These are phyloP conservation scores for Grosmannia clavigera DNA, from an alignment of 2,329 filamentous ascomycete genomes.

Conservation along the genomic window DNA sequence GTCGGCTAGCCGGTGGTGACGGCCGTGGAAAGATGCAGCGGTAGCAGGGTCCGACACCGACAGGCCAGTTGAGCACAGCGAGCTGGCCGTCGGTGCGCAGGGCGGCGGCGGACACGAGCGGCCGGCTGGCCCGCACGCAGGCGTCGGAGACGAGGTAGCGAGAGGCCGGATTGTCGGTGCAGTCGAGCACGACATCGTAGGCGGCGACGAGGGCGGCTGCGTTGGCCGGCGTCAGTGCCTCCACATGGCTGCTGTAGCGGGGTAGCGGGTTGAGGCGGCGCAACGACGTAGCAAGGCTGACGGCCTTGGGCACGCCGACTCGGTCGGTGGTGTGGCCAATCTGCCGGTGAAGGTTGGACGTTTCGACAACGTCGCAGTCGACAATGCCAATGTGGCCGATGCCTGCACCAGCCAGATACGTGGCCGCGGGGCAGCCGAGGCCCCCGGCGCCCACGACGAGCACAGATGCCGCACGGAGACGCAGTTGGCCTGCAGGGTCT, in stretches of 20 bases:
- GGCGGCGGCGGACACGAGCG: slow-evolving; percentile 80
- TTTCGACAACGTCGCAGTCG: slow-evolving; percentile 79
- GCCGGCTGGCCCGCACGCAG: slow-evolving; percentile 66
- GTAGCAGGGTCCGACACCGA: slow-evolving; percentile 75
- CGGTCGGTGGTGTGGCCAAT: slow-evolving; percentile 62
- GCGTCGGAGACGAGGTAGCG: slow-evolving; percentile 89
- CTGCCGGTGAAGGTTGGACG: slow-evolving; percentile 86
- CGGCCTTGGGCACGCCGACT: slow-evolving; percentile 67
- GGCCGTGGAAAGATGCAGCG: slow-evolving; percentile 84
- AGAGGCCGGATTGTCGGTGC: slow-evolving; percentile 84
- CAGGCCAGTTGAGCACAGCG: slow-evolving; percentile 74
- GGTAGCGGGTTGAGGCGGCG: slow-evolving; percentile 58
- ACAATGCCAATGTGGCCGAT: slow-evolving; percentile 73
- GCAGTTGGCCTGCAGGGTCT: slow-evolving; percentile 52
- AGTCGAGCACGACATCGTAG: slow-evolving; percentile 85
- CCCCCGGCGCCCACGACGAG: slow-evolving; percentile 82
- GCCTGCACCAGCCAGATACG: slow-evolving; percentile 86
- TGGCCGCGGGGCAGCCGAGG: slow-evolving; percentile 78
- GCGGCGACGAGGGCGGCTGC: slow-evolving; percentile 51
- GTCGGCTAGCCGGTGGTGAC: slow-evolving; percentile 68
- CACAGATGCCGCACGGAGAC: slow-evolving; percentile 56
- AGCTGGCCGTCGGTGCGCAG: slow-evolving; percentile 83
- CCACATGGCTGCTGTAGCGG: slow-evolving; percentile 47
- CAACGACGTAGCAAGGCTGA: slow-evolving; percentile 56
- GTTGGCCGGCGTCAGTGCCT: slow-evolving; percentile 56